These are phyloP conservation scores for Termitomyces sp. DNA, from an alignment of 768 basidiomycete species.

Conservation along the genomic window DNA sequence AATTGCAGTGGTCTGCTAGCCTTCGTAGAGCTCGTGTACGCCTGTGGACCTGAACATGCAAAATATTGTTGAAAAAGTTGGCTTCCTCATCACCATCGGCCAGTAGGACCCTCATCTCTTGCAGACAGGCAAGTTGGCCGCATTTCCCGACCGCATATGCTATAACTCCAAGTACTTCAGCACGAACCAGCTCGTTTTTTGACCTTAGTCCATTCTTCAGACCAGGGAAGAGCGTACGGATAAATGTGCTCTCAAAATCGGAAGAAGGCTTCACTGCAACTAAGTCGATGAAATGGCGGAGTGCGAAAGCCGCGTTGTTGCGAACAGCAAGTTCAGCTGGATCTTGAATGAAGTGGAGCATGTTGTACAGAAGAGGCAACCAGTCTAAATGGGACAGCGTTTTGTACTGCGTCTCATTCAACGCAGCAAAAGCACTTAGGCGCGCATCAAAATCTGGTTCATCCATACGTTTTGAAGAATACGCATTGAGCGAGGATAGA, in stretches of 20 bases:
- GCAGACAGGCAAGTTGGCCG: constrained; percentile 49
- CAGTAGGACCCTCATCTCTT: constrained; percentile 78
- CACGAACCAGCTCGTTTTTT: constrained; percentile 81
- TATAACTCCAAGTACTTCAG: constrained; percentile 76
- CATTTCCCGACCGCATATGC: constrained; percentile 69
- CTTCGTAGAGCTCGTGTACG: constrained; percentile 81
- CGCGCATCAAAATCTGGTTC: constrained; percentile 93
- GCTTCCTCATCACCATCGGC: constrained; percentile 90
- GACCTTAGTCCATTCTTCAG: constrained; percentile 76
- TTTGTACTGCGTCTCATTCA: constrained; percentile 64
- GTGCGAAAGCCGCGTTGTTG: constrained; percentile 67
- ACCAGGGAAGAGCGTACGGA: constrained; percentile 66
- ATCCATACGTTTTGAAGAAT: constrained; percentile 73
- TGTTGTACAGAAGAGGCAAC: constrained; percentile 80
- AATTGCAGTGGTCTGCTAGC: constrained; percentile 72
- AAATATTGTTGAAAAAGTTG: constrained; percentile 94
- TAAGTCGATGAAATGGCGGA: constrained; percentile 74
- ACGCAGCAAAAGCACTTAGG: constrained; percentile 60
- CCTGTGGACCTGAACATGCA: constrained; percentile 90
- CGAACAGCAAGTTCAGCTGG: constrained; percentile 83
- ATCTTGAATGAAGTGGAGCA: constrained; percentile 84
- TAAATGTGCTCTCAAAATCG: constrained; percentile 51
- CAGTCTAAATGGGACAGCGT: constrained; percentile 56
- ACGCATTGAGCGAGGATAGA: constrained; percentile 75
- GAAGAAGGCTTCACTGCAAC: constrained; percentile 35